phyloP scores from a whole-genome alignment of 2,329 filamentous ascomycete genomes.

The Tothia fuscella region DNA sequence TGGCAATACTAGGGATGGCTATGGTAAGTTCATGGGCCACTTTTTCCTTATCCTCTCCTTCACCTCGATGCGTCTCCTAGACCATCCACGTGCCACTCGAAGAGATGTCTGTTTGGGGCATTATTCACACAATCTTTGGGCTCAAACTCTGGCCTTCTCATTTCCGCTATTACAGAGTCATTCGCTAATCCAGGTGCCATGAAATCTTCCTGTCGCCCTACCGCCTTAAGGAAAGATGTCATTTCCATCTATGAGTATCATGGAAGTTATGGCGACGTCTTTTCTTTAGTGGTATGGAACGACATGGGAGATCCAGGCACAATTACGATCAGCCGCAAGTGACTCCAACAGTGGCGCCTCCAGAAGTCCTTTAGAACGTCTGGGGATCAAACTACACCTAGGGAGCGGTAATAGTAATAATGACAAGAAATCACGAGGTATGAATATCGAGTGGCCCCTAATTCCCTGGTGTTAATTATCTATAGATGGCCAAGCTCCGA shows the following conservation, averaged over 20 bases:
- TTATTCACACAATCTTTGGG: too few relatives aligned
- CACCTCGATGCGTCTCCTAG: too few relatives aligned
- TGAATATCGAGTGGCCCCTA: background rate
- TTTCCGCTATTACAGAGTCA: slow-evolving; percentile 5
- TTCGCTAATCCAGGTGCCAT: slow-evolving; percentile 3
- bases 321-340: slow-evolving; percentile 3
- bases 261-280: slow-evolving; percentile 1
- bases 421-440: background rate
- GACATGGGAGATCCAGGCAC: slow-evolving; percentile 1
- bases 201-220: slow-evolving; percentile 2
- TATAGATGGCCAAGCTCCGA: slow-evolving; percentile 71
- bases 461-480: background rate
- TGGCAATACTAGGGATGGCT: too few relatives aligned
- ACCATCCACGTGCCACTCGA: too few relatives aligned
- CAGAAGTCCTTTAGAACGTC: slow-evolving; percentile 9
- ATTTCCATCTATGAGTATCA: slow-evolving; percentile 2
- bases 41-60: too few relatives aligned
- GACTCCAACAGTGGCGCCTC: slow-evolving; percentile 2
- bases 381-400: slow-evolving; percentile 12
- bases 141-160: too few relatives aligned
- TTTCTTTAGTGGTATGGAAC: background rate
- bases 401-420: slow-evolving; percentile 12
- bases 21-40: too few relatives aligned
- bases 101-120: too few relatives aligned
- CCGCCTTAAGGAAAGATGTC: background rate